phyloP scores from a whole-genome alignment of 257 asterid species.

The Scutellaria baicalensis region DNA sequence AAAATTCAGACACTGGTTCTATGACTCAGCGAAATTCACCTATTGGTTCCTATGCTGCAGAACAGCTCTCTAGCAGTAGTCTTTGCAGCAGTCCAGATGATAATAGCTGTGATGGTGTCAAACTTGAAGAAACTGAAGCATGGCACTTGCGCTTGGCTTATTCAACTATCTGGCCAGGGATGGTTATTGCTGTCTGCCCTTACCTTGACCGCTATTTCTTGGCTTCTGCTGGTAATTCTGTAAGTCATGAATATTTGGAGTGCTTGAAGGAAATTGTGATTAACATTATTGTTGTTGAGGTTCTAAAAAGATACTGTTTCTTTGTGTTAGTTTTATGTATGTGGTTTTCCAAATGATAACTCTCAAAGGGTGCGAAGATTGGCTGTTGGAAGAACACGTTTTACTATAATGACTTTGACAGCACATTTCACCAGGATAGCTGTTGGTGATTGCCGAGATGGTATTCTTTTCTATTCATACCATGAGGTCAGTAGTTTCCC shows the following conservation, averaged over 20 bases:
- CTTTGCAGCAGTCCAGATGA: conserved; percentile 85
- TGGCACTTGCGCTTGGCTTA: conserved; percentile 72
- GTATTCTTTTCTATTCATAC: conserved; percentile 77
- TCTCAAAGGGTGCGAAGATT: conserved; percentile 58
- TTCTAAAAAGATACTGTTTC: conserved; percentile 11
- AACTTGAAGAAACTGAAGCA: conserved; percentile 75
- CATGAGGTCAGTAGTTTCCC: conserved; percentile 58
- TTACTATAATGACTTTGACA: conserved; percentile 71
- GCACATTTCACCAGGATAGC: conserved; percentile 88
- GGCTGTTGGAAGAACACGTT: conserved; percentile 77
- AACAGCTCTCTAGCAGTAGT: conserved; percentile 67
- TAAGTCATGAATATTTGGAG: conserved; percentile 39
- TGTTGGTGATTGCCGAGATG: conserved; percentile 99
- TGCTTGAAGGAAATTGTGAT: conserved; percentile 11
- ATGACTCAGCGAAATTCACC: conserved; percentile 58
- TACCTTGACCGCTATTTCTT: conserved; percentile 80
- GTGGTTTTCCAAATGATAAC: conserved; percentile 72
- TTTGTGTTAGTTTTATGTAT: conserved; percentile 69
- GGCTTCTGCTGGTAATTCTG: conserved; percentile 85
- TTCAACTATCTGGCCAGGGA: conserved; percentile 70
- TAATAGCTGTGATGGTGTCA: conserved; percentile 65
- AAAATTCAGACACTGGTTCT: conserved; percentile 64
- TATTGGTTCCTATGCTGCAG: conserved; percentile 43
- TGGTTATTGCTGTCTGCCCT: conserved; percentile 83
- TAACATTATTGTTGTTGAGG: conserved; percentile 9